A percentile compares a stretch with the other conserved stretches of the same genome.
Evolutionary conservation across 2,329 filamentous ascomycete species (phyloP).

Genomic region (Neofusicoccum ribis): DNA sequence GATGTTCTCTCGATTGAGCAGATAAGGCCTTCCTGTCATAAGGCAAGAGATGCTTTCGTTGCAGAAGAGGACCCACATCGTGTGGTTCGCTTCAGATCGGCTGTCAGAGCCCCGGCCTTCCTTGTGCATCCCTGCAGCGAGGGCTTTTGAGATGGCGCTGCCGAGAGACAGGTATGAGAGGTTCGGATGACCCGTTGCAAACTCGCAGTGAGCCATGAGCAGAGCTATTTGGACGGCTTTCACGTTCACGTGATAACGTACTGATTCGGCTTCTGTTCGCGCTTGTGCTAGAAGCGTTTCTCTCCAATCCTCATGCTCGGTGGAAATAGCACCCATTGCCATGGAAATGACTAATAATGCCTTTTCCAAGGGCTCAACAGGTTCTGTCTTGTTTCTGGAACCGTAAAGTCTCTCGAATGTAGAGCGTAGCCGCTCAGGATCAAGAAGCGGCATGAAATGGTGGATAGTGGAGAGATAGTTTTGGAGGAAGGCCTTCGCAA

Average conservation of each 20-base stretch:
- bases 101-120: neutral
- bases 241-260: constrained; percentile 1
- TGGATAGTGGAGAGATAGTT: neutral
- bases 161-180: neutral
- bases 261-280: neutral
- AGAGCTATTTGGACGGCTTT: neutral
- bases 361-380: neutral
- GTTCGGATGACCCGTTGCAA: neutral
- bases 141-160: neutral
- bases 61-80: constrained; percentile 7
- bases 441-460: constrained; percentile 1
- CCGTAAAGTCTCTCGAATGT: neutral
- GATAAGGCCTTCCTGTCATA: neutral
- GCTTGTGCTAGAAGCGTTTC: neutral
- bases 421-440: neutral
- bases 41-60: constrained; percentile 6
- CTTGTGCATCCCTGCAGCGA: neutral
- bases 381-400: neutral
- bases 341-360: neutral
- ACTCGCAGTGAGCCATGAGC: constrained; percentile 14
- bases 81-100: neutral
- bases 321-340: constrained; percentile 5
- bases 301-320: neutral
- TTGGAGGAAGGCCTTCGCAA: constrained; percentile 2
- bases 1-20: neutral